phyloP scores from a whole-genome alignment of 2,329 filamentous ascomycete species.

The Nemania diffusa region DNA sequence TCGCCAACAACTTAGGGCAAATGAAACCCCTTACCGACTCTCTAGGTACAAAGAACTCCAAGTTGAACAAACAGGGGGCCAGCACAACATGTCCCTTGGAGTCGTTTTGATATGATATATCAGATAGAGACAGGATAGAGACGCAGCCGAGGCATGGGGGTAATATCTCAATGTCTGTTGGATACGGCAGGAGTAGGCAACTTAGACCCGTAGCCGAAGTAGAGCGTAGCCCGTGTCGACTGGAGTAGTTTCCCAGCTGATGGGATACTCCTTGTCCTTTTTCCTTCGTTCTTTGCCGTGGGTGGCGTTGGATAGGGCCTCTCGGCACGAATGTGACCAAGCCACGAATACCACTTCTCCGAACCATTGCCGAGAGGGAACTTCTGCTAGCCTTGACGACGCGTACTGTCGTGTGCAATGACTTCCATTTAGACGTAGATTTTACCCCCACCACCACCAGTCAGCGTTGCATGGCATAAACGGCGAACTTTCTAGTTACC shows the following conservation, averaged over 20 bases:
- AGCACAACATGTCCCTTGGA: not conserved
- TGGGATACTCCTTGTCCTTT: not conserved
- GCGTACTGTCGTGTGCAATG: not conserved
- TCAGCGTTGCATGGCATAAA: slow-evolving; percentile 3
- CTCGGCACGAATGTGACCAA: not conserved
- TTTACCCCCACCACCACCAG: not conserved
- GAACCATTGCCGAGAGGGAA: not conserved
- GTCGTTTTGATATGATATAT: not conserved
- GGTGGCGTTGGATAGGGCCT: not conserved
- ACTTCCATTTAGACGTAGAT: not conserved
- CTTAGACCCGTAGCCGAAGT: not conserved
- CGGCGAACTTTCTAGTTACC: not conserved
- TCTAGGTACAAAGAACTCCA: not conserved
- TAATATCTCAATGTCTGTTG: not conserved
- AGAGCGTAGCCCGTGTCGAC: not conserved
- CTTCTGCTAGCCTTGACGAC: not conserved
- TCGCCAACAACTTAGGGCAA: not conserved
- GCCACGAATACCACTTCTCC: not conserved
- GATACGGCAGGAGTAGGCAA: not conserved
- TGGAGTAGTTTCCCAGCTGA: not conserved
- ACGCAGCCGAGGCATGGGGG: not conserved
- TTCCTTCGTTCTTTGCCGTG: not conserved
- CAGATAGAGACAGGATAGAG: not conserved
- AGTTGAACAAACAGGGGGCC: not conserved
- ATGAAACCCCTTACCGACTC: not conserved